These are phyloP conservation scores for Cercospora sojina DNA, from an alignment of 2,329 filamentous ascomycete species.

Conservation along the genomic window DNA sequence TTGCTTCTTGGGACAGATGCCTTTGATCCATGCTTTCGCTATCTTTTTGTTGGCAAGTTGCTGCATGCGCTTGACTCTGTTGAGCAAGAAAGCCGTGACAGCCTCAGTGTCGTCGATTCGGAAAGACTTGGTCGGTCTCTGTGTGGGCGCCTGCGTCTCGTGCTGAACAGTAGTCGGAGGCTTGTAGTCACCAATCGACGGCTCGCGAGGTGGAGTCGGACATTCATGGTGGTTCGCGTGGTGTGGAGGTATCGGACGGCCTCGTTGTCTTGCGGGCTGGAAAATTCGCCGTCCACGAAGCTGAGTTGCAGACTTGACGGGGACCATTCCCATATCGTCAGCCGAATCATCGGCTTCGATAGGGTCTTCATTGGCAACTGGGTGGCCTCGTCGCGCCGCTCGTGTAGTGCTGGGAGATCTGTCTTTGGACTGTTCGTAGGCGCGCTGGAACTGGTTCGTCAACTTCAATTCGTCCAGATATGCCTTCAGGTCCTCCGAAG, in stretches of 20 bases:
- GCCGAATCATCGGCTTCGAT: neutral
- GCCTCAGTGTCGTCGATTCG: conserved; percentile 20
- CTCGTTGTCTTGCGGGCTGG: conserved; percentile 14
- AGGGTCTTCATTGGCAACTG: neutral
- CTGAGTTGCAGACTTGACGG: neutral
- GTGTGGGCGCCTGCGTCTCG: neutral
- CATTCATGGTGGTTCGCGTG: conserved; percentile 4
- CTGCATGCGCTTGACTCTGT: conserved; percentile 52
- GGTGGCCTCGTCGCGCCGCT: neutral
- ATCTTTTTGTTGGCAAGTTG: conserved; percentile 71
- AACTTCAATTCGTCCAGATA: conserved; percentile 15
- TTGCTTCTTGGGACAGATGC: conserved; percentile 74
- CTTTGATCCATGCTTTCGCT: conserved; percentile 73
- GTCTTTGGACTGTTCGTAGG: conserved; percentile 7
- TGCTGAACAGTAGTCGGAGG: conserved; percentile 4
- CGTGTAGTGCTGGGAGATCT: neutral
- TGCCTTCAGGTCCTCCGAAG: conserved; percentile 14
- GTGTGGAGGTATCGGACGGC: conserved; percentile 16
- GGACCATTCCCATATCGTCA: neutral
- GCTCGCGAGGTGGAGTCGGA: conserved; percentile 7
- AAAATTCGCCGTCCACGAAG: conserved; percentile 4
- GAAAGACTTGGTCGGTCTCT: conserved; percentile 16
- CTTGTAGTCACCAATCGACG: neutral
- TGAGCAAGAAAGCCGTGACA: conserved; percentile 19
- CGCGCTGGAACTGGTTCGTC: conserved; percentile 5